Conservation (phyloP, 306 rosid genomes). For the Abrus pulchellus region DNA sequence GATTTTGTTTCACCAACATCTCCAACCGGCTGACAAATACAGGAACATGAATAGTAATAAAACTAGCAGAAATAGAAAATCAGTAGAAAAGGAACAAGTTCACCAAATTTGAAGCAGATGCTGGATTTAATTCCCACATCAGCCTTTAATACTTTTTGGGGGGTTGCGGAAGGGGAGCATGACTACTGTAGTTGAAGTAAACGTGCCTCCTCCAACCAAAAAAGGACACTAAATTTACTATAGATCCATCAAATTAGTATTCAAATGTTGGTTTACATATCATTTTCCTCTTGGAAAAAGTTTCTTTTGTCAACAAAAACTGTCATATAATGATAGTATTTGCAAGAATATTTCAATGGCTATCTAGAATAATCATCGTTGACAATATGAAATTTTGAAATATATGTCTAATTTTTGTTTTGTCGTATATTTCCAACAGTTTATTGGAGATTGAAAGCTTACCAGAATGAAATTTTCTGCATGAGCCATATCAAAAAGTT, state of each 20-base stretch:
- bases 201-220: slow-evolving; percentile 10
- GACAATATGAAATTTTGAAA: slow-evolving; percentile 13
- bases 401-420: slow-evolving; percentile 21
- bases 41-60: slow-evolving; percentile 38
- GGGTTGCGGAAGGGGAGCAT: slow-evolving; percentile 4
- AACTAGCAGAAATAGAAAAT: slow-evolving; percentile 34
- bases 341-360: slow-evolving; percentile 29
- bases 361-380: slow-evolving; percentile 6
- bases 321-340: slow-evolving; percentile 4
- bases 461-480: slow-evolving; percentile 96
- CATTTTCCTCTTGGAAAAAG: neutral
- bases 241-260: slow-evolving; percentile 24
- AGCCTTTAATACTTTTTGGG: slow-evolving; percentile 7
- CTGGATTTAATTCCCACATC: slow-evolving; percentile 7
- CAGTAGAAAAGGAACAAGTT: slow-evolving; percentile 5
- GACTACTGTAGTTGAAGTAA: slow-evolving; percentile 16
- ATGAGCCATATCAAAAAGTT: slow-evolving; percentile 91
- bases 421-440: slow-evolving; percentile 16
- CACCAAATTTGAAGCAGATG: neutral
- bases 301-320: neutral
- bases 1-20: slow-evolving; percentile 84
- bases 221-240: slow-evolving; percentile 26
- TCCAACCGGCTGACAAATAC: slow-evolving; percentile 78
- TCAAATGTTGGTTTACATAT: slow-evolving; percentile 4
- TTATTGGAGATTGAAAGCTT: slow-evolving; percentile 41